phyloP scores from a whole-genome alignment of 2,329 filamentous ascomycete genomes.

The Exophiala lecanii-corni region DNA sequence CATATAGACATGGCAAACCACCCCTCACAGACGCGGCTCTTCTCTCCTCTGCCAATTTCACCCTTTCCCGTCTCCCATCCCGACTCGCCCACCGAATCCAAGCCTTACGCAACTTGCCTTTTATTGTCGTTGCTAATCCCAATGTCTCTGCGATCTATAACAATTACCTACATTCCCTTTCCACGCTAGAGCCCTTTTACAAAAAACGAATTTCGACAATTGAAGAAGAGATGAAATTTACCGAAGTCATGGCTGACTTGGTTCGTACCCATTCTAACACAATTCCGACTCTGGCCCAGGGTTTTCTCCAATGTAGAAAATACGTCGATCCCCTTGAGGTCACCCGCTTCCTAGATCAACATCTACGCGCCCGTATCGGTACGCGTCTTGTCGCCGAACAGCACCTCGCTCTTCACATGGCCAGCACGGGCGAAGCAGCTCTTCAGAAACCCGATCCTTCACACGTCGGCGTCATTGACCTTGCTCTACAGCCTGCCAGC shows the following conservation, averaged over 20 bases:
- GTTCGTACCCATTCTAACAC: slow-evolving; percentile 93
- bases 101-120: slow-evolving; percentile 86
- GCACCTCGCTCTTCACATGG: slow-evolving; percentile 83
- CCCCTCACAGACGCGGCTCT: slow-evolving; percentile 76
- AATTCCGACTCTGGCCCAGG: slow-evolving; percentile 84
- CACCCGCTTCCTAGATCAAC: slow-evolving; percentile 88
- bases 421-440: slow-evolving; percentile 66
- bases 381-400: slow-evolving; percentile 93
- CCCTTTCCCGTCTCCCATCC: slow-evolving; percentile 83
- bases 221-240: slow-evolving; percentile 86
- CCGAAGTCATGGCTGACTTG: slow-evolving; percentile 88
- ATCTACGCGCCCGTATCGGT: slow-evolving; percentile 88
- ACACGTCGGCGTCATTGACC: slow-evolving; percentile 95
- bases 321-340: slow-evolving; percentile 81
- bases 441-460: slow-evolving; percentile 40
- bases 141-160: slow-evolving; percentile 92
- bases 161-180: slow-evolving; percentile 91
- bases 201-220: slow-evolving; percentile 67
- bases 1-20: slow-evolving; percentile 64
- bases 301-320: slow-evolving; percentile 86
- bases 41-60: slow-evolving; percentile 90
- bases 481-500: slow-evolving; percentile 72
- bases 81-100: slow-evolving; percentile 92
- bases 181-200: slow-evolving; percentile 81
- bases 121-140: slow-evolving; percentile 96